Evolutionary conservation across 768 basidiomycete species (phyloP), one percentile per base, ranked within the genome.

Genomic region (Suillus alpinus): DNA sequence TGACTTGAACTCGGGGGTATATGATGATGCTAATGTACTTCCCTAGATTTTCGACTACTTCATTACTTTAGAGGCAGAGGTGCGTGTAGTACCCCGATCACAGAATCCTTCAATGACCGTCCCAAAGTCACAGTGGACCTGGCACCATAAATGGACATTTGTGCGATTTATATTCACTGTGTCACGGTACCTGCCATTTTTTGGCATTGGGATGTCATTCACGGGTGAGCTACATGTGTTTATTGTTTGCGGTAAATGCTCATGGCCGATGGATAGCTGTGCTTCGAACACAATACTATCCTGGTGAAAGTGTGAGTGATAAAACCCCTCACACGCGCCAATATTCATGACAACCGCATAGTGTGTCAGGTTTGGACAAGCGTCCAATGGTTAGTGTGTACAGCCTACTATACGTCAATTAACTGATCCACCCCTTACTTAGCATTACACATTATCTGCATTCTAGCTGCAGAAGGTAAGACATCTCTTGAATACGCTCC

Each of bases 171-270:
- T 73, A 18, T 71, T 71, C 52, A 67, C 69, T 6, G 6, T 71
- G 9, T 58, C 71, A 49, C 71, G 70, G 63, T 73, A 73, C 58
- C 57, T 73, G 39, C 57, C 71, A 31, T 67, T 71, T 36, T 2
- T 71, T 55, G 41, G 66, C 13, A 53, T 68, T 14, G 58, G 60
- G 5, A 46, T 70, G 61, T 62, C 61, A 12, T 60, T 32, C 46
- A 14, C 13, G 14, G 46, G 46, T 47, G 26, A 26, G 6, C 13
- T 6, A 20, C 26, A 16, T 29, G 39, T 40, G 39, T 13, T 7
- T 9, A 36, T 13, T 40, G 23, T 23, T 52, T 26, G 20, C 20
- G 6, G 14, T 6, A 47, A 3, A 29, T 29, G 5, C 23, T 26
- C 3, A 47, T 47, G 1, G 12, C 7, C n/a, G 1, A 47, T 29